Evolutionary conservation across 768 basidiomycete genomes (phyloP).

Genomic region (Boletus tylopilopsis): DNA sequence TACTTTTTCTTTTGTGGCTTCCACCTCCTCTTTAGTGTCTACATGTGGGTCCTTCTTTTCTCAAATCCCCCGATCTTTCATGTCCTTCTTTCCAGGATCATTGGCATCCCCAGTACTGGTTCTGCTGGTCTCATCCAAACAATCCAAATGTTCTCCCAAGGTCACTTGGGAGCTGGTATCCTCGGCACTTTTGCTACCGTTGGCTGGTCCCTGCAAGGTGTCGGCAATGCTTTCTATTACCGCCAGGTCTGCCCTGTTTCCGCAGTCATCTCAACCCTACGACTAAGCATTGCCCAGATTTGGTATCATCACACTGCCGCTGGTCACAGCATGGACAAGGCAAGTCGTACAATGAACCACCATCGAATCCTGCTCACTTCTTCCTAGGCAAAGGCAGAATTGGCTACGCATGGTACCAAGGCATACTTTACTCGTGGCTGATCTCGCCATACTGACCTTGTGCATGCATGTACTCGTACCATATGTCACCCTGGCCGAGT

Average conservation of each 20-base stretch:
- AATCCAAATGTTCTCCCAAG: constrained; percentile 70
- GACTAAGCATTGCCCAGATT: constrained; percentile 43
- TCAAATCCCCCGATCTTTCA: constrained; percentile 10
- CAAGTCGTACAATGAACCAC: constrained; percentile 26
- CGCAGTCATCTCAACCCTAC: constrained; percentile 7
- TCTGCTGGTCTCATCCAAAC: constrained; percentile 95
- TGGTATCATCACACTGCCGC: constrained; percentile 76
- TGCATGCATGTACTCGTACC: background rate
- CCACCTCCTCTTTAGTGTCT: constrained; percentile 89
- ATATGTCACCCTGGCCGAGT: background rate
- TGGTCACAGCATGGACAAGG: constrained; percentile 88
- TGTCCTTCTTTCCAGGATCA: constrained; percentile 57
- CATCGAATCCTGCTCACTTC: constrained; percentile 4
- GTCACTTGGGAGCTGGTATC: constrained; percentile 75
- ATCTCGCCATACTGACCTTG: constrained; percentile 20
- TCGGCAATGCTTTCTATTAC: constrained; percentile 79
- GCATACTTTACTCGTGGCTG: constrained; percentile 84
- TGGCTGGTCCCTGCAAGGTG: constrained; percentile 85
- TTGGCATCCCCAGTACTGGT: constrained; percentile 94
- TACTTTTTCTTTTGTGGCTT: constrained; percentile 97
- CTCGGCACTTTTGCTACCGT: constrained; percentile 77
- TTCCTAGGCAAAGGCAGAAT: constrained; percentile 72
- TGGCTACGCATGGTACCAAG: constrained; percentile 81
- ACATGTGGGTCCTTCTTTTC: constrained; percentile 58
- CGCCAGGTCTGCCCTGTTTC: constrained; percentile 51